These are phyloP conservation scores for Macrolepiota fuliginosa DNA, from an alignment of 768 basidiomycete species.

Conservation along the genomic window DNA sequence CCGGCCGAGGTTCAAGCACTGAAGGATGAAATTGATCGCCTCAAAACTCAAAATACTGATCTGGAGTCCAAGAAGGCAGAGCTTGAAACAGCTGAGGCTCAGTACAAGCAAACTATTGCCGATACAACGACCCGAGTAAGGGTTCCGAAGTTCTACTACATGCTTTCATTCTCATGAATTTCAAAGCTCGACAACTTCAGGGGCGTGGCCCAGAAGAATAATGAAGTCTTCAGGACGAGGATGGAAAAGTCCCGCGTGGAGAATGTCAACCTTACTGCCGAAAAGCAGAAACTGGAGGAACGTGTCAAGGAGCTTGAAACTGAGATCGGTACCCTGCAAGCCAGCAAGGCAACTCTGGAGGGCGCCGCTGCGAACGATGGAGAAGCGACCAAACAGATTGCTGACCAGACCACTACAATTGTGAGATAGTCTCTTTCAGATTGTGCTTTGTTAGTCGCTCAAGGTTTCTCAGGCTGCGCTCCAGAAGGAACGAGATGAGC, in stretches of 20 bases:
- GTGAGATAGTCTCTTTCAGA: constrained; percentile 24
- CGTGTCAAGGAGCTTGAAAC: constrained; percentile 36
- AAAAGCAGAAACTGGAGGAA: constrained; percentile 36
- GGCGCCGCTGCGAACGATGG: constrained; percentile 20
- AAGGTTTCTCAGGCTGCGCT: constrained; percentile 43
- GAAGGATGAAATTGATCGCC: constrained; percentile 63
- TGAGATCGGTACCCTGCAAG: constrained; percentile 31
- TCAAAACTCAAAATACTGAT: constrained; percentile 31
- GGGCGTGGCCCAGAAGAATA: constrained; percentile 27
- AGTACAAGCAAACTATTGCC: constrained; percentile 1
- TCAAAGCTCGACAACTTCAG: constrained; percentile 39
- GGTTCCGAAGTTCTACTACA: neutral
- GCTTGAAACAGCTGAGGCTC: constrained; percentile 15
- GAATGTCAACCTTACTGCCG: constrained; percentile 31
- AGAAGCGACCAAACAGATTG: constrained; percentile 23
- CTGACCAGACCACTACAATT: constrained; percentile 33
- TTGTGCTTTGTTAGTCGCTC: neutral
- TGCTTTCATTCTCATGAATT: neutral
- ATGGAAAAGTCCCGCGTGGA: constrained; percentile 33
- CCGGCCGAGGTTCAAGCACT: constrained; percentile 80
- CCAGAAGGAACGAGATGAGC: constrained; percentile 56
- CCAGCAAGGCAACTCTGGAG: constrained; percentile 19
- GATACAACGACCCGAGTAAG: constrained; percentile 19
- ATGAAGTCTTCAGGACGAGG: constrained; percentile 26
- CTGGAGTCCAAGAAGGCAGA: constrained; percentile 19